phyloP scores from a whole-genome alignment of 2,329 filamentous ascomycete species.

The Phaeosphaeria sp. region DNA sequence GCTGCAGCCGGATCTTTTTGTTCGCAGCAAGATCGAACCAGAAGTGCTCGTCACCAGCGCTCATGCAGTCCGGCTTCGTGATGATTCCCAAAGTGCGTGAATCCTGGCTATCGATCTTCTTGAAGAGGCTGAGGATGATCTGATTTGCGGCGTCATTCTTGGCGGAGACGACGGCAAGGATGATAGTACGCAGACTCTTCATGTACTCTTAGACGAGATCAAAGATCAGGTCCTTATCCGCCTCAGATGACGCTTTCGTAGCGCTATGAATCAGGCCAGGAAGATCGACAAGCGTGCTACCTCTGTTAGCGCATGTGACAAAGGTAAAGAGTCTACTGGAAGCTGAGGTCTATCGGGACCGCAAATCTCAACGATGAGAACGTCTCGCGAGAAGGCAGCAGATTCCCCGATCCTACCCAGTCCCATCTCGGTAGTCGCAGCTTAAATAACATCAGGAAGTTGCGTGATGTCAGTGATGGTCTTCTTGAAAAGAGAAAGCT shows the following conservation, averaged over 20 bases:
- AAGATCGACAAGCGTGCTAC: conserved; percentile 55
- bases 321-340: conserved; percentile 22
- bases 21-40: conserved; percentile 52
- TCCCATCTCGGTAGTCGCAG: conserved; percentile 62
- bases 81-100: conserved; percentile 64
- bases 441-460: conserved; percentile 58
- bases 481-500: conserved; percentile 47
- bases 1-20: conserved; percentile 48
- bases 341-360: conserved; percentile 48
- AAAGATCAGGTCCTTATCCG: conserved; percentile 30
- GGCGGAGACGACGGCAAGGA: conserved; percentile 45
- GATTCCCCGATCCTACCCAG: conserved; percentile 21
- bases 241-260: conserved; percentile 29
- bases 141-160: conserved; percentile 63
- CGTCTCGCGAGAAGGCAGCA: conserved; percentile 50
- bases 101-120: conserved; percentile 54
- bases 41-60: conserved; percentile 47
- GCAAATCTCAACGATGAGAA: conserved; percentile 52
- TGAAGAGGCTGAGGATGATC: conserved; percentile 59
- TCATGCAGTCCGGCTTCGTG: conserved; percentile 62
- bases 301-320: conserved; percentile 19
- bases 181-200: conserved; percentile 35
- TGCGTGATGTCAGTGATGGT: conserved; percentile 48
- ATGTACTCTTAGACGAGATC: conserved; percentile 37
- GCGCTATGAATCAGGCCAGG: conserved; percentile 54